Conservation (phyloP, 2,329 filamentous ascomycete species). For the Colletotrichum camelliae region DNA sequence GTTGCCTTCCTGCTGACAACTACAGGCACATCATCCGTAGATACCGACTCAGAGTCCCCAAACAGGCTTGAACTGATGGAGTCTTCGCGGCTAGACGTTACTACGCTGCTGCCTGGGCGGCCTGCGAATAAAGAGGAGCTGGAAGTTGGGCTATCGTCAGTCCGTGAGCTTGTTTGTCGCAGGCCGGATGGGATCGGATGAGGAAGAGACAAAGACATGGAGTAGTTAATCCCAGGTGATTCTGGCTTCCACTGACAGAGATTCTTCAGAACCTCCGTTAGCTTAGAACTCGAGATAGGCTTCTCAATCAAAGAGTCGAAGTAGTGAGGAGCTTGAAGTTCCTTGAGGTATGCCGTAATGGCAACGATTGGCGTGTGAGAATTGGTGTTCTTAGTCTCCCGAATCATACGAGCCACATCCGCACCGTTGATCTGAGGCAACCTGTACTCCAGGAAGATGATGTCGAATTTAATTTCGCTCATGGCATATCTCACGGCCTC, state of each 20-base stretch:
- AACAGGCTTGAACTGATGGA: conserved; percentile 89
- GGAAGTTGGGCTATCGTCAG: conserved; percentile 85
- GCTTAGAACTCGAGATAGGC: conserved; percentile 89
- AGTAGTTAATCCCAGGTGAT: conserved; percentile 48
- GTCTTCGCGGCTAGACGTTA: conserved; percentile 82
- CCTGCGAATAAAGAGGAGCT: conserved; percentile 75
- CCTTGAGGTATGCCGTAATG: conserved; percentile 97
- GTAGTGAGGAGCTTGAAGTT: conserved; percentile 91
- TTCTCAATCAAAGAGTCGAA: conserved; percentile 97
- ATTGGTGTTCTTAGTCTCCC: conserved; percentile 95
- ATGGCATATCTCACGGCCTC: conserved; percentile 94
- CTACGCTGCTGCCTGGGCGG: conserved; percentile 76
- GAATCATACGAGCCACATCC: conserved; percentile 96
- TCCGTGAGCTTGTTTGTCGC: conserved; percentile 65
- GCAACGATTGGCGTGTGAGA: conserved; percentile 94
- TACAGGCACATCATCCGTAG: conserved; percentile 78
- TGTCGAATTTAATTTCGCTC: conserved; percentile 97
- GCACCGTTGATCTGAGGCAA: conserved; percentile 93
- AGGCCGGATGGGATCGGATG: conserved; percentile 68
- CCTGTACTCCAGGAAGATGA: conserved; percentile 98
- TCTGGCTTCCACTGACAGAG: conserved; percentile 95
- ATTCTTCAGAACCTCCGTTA: conserved; percentile 85
- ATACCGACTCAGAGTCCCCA: conserved; percentile 82
- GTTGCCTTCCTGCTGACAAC: conserved; percentile 75
- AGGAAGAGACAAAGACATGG: conserved; percentile 50